Evolutionary conservation across 768 basidiomycete genomes (phyloP).

Genomic region (Galerina sulciceps): DNA sequence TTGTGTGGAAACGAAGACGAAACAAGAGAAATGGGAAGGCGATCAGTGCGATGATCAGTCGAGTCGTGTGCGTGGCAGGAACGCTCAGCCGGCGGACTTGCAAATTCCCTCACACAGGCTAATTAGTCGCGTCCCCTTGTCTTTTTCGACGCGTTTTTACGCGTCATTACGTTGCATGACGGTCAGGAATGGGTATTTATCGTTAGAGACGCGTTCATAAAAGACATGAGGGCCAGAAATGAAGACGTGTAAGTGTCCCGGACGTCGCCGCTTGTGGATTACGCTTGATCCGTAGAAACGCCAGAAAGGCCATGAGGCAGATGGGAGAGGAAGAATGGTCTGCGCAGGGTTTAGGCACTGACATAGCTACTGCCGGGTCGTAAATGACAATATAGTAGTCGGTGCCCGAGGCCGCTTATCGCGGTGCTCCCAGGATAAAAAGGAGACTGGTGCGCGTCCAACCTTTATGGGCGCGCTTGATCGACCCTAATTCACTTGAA

Average conservation of each 20-base stretch:
- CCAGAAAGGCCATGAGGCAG: conserved; percentile 29
- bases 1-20: conserved; percentile 29
- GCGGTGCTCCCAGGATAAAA: conserved; percentile 1
- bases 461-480: conserved; percentile 9
- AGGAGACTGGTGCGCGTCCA: neutral
- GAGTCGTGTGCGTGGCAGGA: conserved; percentile 16
- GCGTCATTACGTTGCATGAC: conserved; percentile 42
- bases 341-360: neutral
- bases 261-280: conserved; percentile 28
- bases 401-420: conserved; percentile 10
- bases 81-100: conserved; percentile 10
- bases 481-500: conserved; percentile 1
- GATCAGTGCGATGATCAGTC: conserved; percentile 4
- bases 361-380: conserved; percentile 14
- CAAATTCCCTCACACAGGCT: conserved; percentile 19
- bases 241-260: conserved; percentile 21
- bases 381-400: neutral
- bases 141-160: conserved; percentile 46
- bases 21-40: conserved; percentile 27
- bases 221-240: conserved; percentile 6
- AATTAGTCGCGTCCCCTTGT: conserved; percentile 25
- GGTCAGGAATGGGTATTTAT: neutral
- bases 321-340: conserved; percentile 13
- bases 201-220: conserved; percentile 6
- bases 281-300: conserved; percentile 38